Evolutionary conservation across 441 rosid species (phyloP), one percentile per base, ranked within the genome.

Genomic region (Kokia cookei): DNA sequence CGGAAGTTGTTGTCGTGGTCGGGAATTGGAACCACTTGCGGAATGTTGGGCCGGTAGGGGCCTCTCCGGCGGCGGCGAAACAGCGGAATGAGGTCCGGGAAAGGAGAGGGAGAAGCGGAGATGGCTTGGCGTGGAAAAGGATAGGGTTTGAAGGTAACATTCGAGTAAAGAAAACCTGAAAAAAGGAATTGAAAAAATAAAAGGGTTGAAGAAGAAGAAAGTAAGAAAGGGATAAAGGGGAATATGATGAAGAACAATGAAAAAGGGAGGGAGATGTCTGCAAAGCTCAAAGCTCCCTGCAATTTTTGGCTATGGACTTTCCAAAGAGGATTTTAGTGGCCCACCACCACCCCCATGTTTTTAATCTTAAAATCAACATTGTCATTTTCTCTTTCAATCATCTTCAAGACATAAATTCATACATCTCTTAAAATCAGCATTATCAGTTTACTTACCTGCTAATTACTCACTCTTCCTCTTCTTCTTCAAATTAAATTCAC

Each of bases 21-120:
- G 59, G 77, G 75, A 78, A 78, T 2, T 77, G 84, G 71, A 81
- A 75, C 91, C 84, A 81, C 73, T 86, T 71, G 26, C 84, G 88
- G 62, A 84, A 75, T 43, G 77, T 32, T 65, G 80, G 80, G 47
- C 84, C 82, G 17, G 73, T 60, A n/a, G 89, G 78, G 63, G 78
- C 32, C 65, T 85, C 84, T n/a, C 79, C 90, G 82, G 70, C 2
- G 13, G 90, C 47, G 53, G 89, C 60, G 60, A 32, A 51, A 60
- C 72, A 68, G 72, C 47, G 47, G 60, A 29, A 10, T 19, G 72
- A 68, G 72, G 60, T n/a, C 17, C 60, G 60, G 26, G 72, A 11
- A 10, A 32, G 15, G 10, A 51, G 11, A 11, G 72, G 72, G 59
- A 68, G 60, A 15, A 68, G 59, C 11, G 72, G 60, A 4, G 45